A percentile compares a stretch with the other conserved stretches of the same genome.
Conservation (phyloP, 768 basidiomycete species). For the Tulasnella sp. region DNA sequence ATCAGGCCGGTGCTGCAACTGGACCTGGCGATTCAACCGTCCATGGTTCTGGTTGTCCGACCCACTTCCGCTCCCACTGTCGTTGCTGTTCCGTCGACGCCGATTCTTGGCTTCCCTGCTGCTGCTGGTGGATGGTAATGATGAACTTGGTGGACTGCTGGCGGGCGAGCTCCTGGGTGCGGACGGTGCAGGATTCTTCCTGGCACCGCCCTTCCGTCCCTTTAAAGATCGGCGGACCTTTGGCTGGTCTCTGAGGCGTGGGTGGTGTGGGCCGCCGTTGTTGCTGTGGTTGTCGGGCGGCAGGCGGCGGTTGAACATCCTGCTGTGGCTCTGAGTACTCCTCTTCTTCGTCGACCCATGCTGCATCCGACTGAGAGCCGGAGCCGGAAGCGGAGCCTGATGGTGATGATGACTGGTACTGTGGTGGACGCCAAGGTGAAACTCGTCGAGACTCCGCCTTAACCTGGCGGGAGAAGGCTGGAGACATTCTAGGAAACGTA, state of each 20-base stretch:
- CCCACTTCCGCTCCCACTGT: constrained; percentile 2
- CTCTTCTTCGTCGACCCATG: constrained; percentile 22
- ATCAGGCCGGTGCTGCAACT: constrained; percentile 10
- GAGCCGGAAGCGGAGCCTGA: not conserved
- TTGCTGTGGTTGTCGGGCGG: not conserved
- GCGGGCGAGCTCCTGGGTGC: not conserved
- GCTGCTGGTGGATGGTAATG: constrained; percentile 11
- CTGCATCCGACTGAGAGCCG: constrained; percentile 13
- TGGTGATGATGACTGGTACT: not conserved
- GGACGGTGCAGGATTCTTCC: constrained; percentile 16
- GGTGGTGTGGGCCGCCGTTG: constrained; percentile 3
- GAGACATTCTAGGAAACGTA: constrained; percentile 13
- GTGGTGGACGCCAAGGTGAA: constrained; percentile 12
- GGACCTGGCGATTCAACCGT: constrained; percentile 29
- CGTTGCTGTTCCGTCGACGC: constrained; percentile 3
- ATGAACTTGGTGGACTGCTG: constrained; percentile 9
- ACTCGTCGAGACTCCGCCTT: constrained; percentile 16
- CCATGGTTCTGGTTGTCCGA: constrained; percentile 24
- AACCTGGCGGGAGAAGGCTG: constrained; percentile 21
- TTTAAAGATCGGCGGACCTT: constrained; percentile 22
- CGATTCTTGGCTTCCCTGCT: constrained; percentile 20
- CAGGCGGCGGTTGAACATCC: constrained; percentile 8
- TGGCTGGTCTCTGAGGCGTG: constrained; percentile 4
- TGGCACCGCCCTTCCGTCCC: constrained; percentile 24
- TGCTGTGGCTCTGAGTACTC: not conserved